Evolutionary conservation across 495 filamentous ascomycete species (phyloP).

Genomic region (Thermothielavioides terrestris): DNA sequence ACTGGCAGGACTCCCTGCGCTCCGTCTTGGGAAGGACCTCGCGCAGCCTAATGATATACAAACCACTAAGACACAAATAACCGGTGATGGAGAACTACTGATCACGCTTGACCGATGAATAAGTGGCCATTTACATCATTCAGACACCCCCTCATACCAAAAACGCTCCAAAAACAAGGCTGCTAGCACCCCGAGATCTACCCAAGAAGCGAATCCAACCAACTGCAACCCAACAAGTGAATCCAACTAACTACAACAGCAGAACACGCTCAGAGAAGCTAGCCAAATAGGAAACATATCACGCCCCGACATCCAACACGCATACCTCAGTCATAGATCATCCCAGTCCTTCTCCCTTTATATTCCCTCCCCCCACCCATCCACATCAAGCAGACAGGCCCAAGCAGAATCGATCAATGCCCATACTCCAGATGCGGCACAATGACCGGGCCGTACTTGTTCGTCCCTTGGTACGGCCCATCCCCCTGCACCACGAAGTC

Average conservation of each 20-base stretch:
- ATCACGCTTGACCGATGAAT: not conserved
- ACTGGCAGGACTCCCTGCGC: no score
- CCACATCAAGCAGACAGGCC: not conserved
- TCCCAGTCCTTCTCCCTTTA: not conserved
- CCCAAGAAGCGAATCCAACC: not conserved
- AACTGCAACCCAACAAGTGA: not conserved
- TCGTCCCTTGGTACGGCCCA: constrained; percentile 63
- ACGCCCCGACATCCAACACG: no score
- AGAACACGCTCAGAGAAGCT: no score
- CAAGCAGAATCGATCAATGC: constrained; percentile 34
- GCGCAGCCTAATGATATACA: no score
- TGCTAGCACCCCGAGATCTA: constrained; percentile 1
- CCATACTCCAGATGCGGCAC: constrained; percentile 89
- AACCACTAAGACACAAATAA: not conserved
- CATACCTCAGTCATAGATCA: not conserved
- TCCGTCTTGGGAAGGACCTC: no score
- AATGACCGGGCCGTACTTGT: constrained; percentile 96
- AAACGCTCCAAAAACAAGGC: constrained; percentile 1
- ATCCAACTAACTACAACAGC: no score
- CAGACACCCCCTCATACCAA: not conserved
- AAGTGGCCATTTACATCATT: not conserved
- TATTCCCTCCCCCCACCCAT: not conserved
- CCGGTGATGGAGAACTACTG: no score
- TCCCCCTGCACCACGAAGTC: constrained; percentile 98
- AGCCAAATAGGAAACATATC: no score